These are phyloP conservation scores for Gymnopilus dilepis DNA, from an alignment of 768 basidiomycete species.

Conservation along the genomic window DNA sequence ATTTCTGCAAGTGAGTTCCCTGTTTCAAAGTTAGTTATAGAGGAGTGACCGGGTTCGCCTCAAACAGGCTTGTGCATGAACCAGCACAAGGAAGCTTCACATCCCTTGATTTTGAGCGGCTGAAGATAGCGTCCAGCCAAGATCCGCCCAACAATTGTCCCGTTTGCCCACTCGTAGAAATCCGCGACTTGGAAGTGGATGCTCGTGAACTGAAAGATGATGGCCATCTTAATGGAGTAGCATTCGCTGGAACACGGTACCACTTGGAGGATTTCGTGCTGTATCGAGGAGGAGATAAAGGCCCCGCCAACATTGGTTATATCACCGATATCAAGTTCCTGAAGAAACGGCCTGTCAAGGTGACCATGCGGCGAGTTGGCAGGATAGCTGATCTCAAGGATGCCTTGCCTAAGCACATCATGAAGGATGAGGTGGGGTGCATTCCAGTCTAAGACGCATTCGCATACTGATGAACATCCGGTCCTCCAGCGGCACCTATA, in stretches of 20 bases:
- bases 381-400: constrained; percentile 46
- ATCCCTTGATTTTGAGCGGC: constrained; percentile 38
- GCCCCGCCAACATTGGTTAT: constrained; percentile 63
- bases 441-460: background rate
- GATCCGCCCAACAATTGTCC: constrained; percentile 59
- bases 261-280: constrained; percentile 69
- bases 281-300: constrained; percentile 47
- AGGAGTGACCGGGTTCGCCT: background rate
- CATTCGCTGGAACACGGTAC: constrained; percentile 52
- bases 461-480: background rate
- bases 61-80: constrained; percentile 56
- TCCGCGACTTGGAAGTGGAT: constrained; percentile 37
- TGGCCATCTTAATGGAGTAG: constrained; percentile 44
- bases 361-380: constrained; percentile 53
- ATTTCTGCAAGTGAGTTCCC: constrained; percentile 60
- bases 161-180: constrained; percentile 44
- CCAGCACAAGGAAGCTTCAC: constrained; percentile 50
- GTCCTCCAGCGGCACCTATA: constrained; percentile 63
- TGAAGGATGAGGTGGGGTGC: constrained; percentile 62
- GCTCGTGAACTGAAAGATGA: constrained; percentile 37
- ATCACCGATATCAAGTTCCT: constrained; percentile 41
- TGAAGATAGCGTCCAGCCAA: constrained; percentile 28
- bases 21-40: background rate
- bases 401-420: constrained; percentile 39
- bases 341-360: constrained; percentile 24